These are phyloP conservation scores for Tolypocladium amazonense DNA, from an alignment of 2,329 filamentous ascomycete species.

Conservation along the genomic window DNA sequence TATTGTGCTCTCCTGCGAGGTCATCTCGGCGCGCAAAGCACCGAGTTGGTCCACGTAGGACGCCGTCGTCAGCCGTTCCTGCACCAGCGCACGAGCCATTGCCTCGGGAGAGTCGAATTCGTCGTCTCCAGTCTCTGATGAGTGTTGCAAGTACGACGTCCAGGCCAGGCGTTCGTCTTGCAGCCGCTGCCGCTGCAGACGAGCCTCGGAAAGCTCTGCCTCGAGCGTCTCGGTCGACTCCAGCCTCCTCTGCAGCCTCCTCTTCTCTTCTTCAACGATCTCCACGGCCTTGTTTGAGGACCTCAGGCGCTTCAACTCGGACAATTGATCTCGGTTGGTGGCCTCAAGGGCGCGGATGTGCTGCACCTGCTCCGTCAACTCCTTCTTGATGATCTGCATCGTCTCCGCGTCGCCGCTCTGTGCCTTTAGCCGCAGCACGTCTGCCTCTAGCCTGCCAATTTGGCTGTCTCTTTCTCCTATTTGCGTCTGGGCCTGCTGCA, in stretches of 20 bases:
- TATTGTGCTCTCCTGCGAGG: constrained; percentile 67
- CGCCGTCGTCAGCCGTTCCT: constrained; percentile 70
- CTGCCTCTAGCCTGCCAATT: constrained; percentile 68
- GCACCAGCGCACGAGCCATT: constrained; percentile 72
- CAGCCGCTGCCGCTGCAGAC: constrained; percentile 73
- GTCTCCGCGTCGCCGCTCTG: constrained; percentile 82
- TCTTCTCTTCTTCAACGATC: constrained; percentile 91
- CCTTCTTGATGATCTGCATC: constrained; percentile 71
- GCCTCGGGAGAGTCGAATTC: constrained; percentile 85
- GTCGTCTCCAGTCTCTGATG: constrained; percentile 47
- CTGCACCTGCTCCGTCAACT: constrained; percentile 83
- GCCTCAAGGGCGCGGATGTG: constrained; percentile 80
- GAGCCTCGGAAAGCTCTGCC: constrained; percentile 65
- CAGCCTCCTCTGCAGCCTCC: constrained; percentile 66
- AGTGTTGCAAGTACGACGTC: constrained; percentile 71
- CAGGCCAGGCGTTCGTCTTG: constrained; percentile 84
- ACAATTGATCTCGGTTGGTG: constrained; percentile 66
- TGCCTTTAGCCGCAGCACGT: constrained; percentile 74
- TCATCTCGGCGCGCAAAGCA: constrained; percentile 64
- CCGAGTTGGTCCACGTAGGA: constrained; percentile 75
- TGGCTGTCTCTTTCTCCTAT: constrained; percentile 58
- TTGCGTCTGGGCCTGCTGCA: constrained; percentile 54
- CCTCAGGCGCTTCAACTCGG: constrained; percentile 72
- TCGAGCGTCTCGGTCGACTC: constrained; percentile 65
- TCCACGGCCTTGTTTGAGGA: constrained; percentile 80